These are phyloP conservation scores for Chytriomyces sp. DNA, from an alignment of 192 early-diverging fungal species.

Conservation along the genomic window DNA sequence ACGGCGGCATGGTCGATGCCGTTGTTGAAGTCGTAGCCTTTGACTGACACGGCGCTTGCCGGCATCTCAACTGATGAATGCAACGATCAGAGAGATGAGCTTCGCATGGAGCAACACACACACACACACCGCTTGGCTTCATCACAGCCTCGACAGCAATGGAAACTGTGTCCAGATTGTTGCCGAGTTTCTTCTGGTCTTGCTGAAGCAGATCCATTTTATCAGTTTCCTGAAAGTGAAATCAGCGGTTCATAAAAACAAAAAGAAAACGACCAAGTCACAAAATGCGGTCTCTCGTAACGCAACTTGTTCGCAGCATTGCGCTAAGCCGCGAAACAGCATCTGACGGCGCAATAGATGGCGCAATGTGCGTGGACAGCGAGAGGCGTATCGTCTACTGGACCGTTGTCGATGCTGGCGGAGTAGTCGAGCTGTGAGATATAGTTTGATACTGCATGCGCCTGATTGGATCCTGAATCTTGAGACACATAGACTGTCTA, in stretches of 20 bases:
- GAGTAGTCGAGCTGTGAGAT: no score
- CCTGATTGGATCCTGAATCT: no score
- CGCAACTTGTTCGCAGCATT: neutral
- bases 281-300: neutral
- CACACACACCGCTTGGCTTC: slow-evolving; percentile 29
- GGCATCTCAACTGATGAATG: slow-evolving; percentile 71
- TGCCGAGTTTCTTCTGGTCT: slow-evolving; percentile 9
- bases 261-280: neutral
- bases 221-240: no score
- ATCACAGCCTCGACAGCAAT: slow-evolving; percentile 41
- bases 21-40: slow-evolving; percentile 93
- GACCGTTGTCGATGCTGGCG: no score
- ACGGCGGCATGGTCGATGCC: slow-evolving; percentile 77
- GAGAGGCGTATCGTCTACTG: no score
- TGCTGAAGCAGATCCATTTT: no score
- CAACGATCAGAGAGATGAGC: slow-evolving; percentile 30
- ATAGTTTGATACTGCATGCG: no score
- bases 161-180: slow-evolving; percentile 14
- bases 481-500: neutral
- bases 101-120: neutral
- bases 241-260: neutral
- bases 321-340: neutral
- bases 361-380: neutral
- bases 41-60: slow-evolving; percentile 64
- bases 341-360: neutral